Evolutionary conservation across 768 basidiomycete species (phyloP).

Genomic region (Mycena galericulata): DNA sequence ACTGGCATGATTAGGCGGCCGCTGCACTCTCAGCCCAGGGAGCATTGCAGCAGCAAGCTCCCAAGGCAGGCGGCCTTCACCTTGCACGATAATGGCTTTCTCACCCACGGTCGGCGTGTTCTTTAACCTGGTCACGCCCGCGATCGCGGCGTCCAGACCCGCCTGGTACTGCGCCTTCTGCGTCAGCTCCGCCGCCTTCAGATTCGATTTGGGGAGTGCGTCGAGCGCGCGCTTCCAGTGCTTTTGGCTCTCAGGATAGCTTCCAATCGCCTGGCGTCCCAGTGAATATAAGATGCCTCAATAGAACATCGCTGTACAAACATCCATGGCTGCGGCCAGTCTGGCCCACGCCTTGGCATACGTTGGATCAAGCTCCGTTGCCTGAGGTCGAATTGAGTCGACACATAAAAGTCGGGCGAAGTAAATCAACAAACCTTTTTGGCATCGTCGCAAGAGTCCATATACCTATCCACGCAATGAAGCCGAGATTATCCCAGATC

Average conservation of each 20-base stretch:
- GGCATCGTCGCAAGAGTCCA: conserved; percentile 34
- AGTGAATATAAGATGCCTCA: background rate
- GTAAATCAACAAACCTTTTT: conserved; percentile 29
- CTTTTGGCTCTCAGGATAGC: background rate
- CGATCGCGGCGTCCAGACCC: conserved; percentile 17
- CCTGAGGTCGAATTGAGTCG: conserved; percentile 19
- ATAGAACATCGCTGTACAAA: background rate
- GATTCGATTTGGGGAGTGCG: conserved; percentile 24
- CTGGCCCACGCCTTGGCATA: conserved; percentile 37
- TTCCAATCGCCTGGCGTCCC: conserved; percentile 13
- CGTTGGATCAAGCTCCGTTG: conserved; percentile 37
- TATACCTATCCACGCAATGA: conserved; percentile 24
- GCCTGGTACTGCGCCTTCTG: conserved; percentile 33
- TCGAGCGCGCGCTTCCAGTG: conserved; percentile 34
- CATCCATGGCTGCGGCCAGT: conserved; percentile 35
- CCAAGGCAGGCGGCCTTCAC: conserved; percentile 35
- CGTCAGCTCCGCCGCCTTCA: conserved; percentile 16
- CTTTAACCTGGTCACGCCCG: background rate
- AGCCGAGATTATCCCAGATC: background rate
- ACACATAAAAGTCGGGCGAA: too few species aligned
- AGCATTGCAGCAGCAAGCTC: conserved; percentile 26
- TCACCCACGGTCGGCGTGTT: background rate
- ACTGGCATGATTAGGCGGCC: conserved; percentile 10
- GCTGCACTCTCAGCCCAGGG: conserved; percentile 16
- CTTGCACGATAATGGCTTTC: background rate